phyloP scores from a whole-genome alignment of 805 yeast genomes.

The Scheffersomyces lignosus region DNA sequence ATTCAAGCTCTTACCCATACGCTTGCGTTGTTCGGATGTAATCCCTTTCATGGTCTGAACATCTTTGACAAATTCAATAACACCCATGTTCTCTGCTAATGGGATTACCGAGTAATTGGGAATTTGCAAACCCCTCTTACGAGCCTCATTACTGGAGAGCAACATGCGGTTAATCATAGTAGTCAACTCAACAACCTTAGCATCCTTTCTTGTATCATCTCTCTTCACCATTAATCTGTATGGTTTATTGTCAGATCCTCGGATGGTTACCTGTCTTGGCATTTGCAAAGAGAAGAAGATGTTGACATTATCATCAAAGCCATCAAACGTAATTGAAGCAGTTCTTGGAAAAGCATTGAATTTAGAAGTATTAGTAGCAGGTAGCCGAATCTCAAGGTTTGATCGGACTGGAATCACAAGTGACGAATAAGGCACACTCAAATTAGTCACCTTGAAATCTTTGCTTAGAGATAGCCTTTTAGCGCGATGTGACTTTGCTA shows the following conservation, averaged over 20 bases:
- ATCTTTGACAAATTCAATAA: slow-evolving; percentile 85
- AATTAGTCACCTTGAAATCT: slow-evolving; percentile 39
- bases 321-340: slow-evolving; percentile 50
- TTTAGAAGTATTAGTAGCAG: slow-evolving; percentile 45
- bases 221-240: slow-evolving; percentile 81
- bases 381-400: slow-evolving; percentile 67
- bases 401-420: slow-evolving; percentile 75
- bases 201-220: slow-evolving; percentile 95
- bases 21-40: slow-evolving; percentile 19
- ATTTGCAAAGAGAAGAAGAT: slow-evolving; percentile 81
- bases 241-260: slow-evolving; percentile 75
- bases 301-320: slow-evolving; percentile 65
- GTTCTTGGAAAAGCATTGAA: slow-evolving; percentile 46
- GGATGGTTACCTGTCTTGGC: slow-evolving; percentile 74
- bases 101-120: slow-evolving; percentile 88
- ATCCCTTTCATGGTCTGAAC: slow-evolving; percentile 72
- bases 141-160: slow-evolving; percentile 65
- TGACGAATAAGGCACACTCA: slow-evolving; percentile 31
- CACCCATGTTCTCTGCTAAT: slow-evolving; percentile 79
- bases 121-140: slow-evolving; percentile 68
- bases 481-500: slow-evolving; percentile 33
- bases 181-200: slow-evolving; percentile 89
- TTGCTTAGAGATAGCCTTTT: slow-evolving; percentile 36
- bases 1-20: slow-evolving; percentile 18
- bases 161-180: slow-evolving; percentile 79